Percentiles rank a stretch among this genome's conserved stretches.
Conservation (phyloP, 1,139 yeast species). For the Blastobotrys ciferrii region DNA sequence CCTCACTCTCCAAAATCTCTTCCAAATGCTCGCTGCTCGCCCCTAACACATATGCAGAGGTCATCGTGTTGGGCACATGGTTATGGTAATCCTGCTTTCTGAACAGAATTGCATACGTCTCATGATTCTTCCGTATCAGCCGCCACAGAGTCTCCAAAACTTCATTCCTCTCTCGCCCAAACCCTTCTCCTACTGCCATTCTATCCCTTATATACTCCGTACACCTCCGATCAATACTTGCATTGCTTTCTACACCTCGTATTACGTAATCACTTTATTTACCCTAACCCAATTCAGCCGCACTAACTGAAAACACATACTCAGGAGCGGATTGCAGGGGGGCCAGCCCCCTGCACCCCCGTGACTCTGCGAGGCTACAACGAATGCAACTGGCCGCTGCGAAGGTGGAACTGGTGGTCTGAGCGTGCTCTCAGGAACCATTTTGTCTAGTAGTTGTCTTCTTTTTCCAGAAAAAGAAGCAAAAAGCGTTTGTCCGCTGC, state of each 20-base stretch:
- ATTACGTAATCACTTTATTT: too few relatives aligned
- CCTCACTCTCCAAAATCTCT: constrained; percentile 27
- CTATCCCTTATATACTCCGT: background rate
- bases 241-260: background rate
- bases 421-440: too few relatives aligned
- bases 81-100: constrained; percentile 34
- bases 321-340: too few relatives aligned
- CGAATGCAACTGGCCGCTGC: too few relatives aligned
- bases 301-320: too few relatives aligned
- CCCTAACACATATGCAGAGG: constrained; percentile 27
- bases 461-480: too few relatives aligned
- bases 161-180: background rate
- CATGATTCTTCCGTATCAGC: constrained; percentile 34
- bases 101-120: constrained; percentile 31
- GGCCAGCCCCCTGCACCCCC: too few relatives aligned
- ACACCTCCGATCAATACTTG: background rate
- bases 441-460: too few relatives aligned
- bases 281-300: background rate
- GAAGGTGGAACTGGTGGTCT: too few relatives aligned
- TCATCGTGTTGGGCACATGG: constrained; percentile 32
- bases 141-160: constrained; percentile 18
- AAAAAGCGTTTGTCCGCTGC: too few relatives aligned
- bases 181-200: background rate
- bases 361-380: too few relatives aligned
- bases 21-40: constrained; percentile 26